A percentile compares a stretch with the other conserved stretches of the same genome.
Evolutionary conservation across 2,329 filamentous ascomycete genomes (phyloP).

Genomic region (Alternaria brassicicola): DNA sequence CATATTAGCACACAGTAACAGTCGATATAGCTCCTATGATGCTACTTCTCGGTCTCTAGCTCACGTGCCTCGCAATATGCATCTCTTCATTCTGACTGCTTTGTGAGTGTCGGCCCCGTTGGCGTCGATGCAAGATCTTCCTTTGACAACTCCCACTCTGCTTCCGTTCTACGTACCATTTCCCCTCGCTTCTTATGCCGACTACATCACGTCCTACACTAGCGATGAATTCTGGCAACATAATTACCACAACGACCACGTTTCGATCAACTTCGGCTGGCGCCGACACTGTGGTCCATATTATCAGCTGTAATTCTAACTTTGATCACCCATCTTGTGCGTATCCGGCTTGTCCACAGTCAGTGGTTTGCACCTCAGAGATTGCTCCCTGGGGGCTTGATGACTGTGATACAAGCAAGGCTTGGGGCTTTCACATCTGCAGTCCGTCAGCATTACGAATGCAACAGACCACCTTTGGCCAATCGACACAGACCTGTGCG

Average conservation of each 20-base stretch:
- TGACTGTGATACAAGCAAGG: neutral
- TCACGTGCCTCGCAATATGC: neutral
- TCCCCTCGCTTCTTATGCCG: neutral
- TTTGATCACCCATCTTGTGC: neutral
- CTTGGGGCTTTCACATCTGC: neutral
- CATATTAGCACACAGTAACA: neutral
- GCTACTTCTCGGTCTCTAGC: neutral
- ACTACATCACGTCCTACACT: neutral
- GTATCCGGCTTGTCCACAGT: neutral
- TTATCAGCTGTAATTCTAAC: neutral
- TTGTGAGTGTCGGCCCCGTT: neutral
- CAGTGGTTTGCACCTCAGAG: neutral
- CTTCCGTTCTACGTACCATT: neutral
- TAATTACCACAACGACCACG: neutral
- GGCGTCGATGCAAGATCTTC: neutral
- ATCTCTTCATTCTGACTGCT: neutral
- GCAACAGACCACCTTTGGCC: neutral
- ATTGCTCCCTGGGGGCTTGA: neutral
- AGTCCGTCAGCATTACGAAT: neutral
- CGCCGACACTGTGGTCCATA: neutral
- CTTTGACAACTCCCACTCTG: neutral
- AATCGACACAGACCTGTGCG: neutral
- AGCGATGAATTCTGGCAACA: neutral
- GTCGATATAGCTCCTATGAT: neutral
- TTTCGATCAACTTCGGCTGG: neutral